A percentile compares a stretch with the other conserved stretches of the same genome.
phyloP scores from a whole-genome alignment of 2,329 filamentous ascomycete genomes.

The Hypoxylon sp. region DNA sequence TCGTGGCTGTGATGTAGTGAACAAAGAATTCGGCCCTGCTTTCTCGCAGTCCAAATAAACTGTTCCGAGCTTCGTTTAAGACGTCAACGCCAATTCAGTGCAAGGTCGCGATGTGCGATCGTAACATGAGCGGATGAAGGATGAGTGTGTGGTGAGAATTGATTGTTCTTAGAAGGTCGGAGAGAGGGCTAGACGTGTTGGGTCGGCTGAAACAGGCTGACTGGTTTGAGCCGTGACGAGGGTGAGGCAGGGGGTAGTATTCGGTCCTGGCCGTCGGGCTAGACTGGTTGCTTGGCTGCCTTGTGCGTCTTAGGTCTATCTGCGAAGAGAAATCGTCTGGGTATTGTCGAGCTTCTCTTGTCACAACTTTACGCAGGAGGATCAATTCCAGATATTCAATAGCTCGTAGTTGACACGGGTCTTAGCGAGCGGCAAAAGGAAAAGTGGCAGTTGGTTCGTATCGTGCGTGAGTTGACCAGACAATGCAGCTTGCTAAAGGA shows the following conservation, averaged over 20 bases:
- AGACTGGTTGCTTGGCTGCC: conserved; percentile 30
- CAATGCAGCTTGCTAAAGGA: conserved; percentile 12
- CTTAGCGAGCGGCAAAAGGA: conserved; percentile 30
- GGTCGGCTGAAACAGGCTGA: conserved; percentile 53
- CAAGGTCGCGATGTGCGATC: conserved; percentile 21
- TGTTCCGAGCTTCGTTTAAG: conserved; percentile 10
- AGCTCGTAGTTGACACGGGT: conserved; percentile 11
- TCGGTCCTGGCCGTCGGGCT: conserved; percentile 30
- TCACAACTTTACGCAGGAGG: conserved; percentile 19
- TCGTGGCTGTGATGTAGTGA: conserved; percentile 6
- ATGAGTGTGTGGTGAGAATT: conserved; percentile 27
- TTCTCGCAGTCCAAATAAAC: conserved; percentile 26
- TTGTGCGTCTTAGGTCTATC: conserved; percentile 25
- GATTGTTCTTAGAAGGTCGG: conserved; percentile 23
- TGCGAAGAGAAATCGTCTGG: conserved; percentile 17
- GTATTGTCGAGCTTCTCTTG: conserved; percentile 16
- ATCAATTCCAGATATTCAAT: conserved; percentile 10
- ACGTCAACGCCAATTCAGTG: conserved; percentile 16
- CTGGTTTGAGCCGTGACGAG: conserved; percentile 52
- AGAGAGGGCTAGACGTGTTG: conserved; percentile 44
- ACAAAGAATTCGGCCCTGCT: conserved; percentile 23
- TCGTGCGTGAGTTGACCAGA: conserved; percentile 11
- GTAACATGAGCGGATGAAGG: conserved; percentile 9
- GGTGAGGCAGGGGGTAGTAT: conserved; percentile 46
- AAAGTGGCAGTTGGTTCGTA: conserved; percentile 20